Base-by-base conservation (phyloP, 805 yeast species). In the Candida takata region DNA sequence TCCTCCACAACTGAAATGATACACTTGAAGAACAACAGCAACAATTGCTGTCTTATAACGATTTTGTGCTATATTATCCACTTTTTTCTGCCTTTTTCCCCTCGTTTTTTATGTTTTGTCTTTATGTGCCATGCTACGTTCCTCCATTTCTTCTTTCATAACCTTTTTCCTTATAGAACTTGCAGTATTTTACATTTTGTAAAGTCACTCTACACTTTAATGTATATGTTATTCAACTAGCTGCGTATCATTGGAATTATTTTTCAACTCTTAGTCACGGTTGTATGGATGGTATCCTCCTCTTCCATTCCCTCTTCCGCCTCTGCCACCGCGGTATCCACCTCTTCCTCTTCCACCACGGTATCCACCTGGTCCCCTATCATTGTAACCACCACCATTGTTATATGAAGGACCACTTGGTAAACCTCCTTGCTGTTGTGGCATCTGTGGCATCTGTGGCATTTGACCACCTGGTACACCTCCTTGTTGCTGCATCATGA, bases 401-500 rank as follows among this genome's bases (percentile, higher is more conserved):
- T 10, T 25, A 29, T 25, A 35, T 41, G 44, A 32, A 11, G 52
- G 48, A 31, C 35, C 46, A 20, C 24, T 11, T 13, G 36, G 31
- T 16, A 41, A 16, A 13, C 35, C 34, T 19, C 27, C 34, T n/a
- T n/a, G n/a, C 9, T 28, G 24, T 15, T 31, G 34, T 16, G 34
- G 34, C 20, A 36, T 41, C 19, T 42, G 42, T 19, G 35, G 38
- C 8, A 37, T 33, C 28, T 42, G 45, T 20, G 35, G 15, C 25
- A 36, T 34, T 29, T 38, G 42, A 1, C 23, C 25, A 11, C 26
- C 34, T n/a, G 16, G n/a, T 24, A 14, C 27, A 6, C 24, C 32
- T 12, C 29, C 27, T 31, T 51, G 58, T 49, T 76, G 57, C 50
- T 77, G 81, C 54, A 69, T 64, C 65, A 73, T 73, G 50, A 69